Base-by-base conservation (phyloP, 2,329 filamentous ascomycete species). In the Bipolaris victoriae region DNA sequence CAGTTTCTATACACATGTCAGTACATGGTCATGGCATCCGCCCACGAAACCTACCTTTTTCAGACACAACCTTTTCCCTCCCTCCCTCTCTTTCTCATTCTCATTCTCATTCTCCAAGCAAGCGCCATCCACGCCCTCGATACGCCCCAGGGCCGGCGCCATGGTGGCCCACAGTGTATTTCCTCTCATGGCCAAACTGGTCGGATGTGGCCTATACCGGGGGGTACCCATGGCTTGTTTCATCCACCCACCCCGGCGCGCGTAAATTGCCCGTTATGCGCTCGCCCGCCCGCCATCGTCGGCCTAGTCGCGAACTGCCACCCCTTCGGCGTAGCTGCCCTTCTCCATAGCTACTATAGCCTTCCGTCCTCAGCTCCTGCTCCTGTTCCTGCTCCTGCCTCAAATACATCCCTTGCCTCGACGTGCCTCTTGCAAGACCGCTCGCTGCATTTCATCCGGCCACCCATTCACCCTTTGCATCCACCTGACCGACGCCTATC, bases 181-280 rank as follows among this genome's bases (percentile, higher is more conserved):
- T 22, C 16, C 26, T 33, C 52, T 26, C 36, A 26, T 20, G 43
- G 41, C 41, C n/a, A 52, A 45, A 20, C 37, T 24, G 36, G 36
- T 44, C 49, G 26, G 52, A 39, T 48, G 33, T 44, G 55, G 35
- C 49, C 48, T 54, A 29, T 29, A 29, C 55, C 43, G 43, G 39
- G 33, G 60, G 52, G 52, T 45, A 20, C 47, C 7, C 20, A 37
- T 48, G 46, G 48, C 45, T 48, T 57, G 68, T 71, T 71, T 71
- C 69, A 70, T 58, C 56, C 65, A 54, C 16, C 63, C 60, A 58
- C 58, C 60, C 65, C 62, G 56, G 62, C 60, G 57, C 62, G 64
- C 61, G 65, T 63, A 72, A 66, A 72, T 70, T 69, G 65, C 66
- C 50, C 51, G 63, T 68, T 63, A 66, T 69, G 66, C 66, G 54